Percentiles rank a stretch among this genome's conserved stretches.
phyloP scores from a whole-genome alignment of 1,139 yeast genomes.

The Kazachstania sp. region DNA sequence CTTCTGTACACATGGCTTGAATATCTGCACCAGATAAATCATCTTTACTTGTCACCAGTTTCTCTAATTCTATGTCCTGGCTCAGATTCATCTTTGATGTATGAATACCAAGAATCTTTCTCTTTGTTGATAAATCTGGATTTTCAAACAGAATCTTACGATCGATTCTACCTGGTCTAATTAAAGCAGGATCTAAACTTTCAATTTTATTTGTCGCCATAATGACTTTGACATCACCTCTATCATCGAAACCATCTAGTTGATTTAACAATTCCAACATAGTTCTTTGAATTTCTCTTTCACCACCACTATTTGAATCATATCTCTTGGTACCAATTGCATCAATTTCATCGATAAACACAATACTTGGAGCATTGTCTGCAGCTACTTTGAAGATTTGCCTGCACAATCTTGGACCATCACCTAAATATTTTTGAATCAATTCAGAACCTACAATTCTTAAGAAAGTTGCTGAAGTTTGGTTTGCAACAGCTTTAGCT shows the following conservation, averaged over 20 bases:
- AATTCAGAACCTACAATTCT: slow-evolving; percentile 96
- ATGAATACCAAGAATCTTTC: slow-evolving; percentile 87
- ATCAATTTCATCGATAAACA: slow-evolving; percentile 96
- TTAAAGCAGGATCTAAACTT: slow-evolving; percentile 91
- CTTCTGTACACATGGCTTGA: slow-evolving; percentile 97
- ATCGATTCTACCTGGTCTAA: slow-evolving; percentile 98
- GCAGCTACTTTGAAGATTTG: slow-evolving; percentile 96
- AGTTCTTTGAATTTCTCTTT: slow-evolving; percentile 95
- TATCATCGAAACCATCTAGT: slow-evolving; percentile 95
- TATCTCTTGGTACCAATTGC: slow-evolving; percentile 98
- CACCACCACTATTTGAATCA: slow-evolving; percentile 95
- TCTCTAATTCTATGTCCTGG: slow-evolving; percentile 82
- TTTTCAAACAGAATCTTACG: slow-evolving; percentile 93
- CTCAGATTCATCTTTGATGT: slow-evolving; percentile 91
- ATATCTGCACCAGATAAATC: slow-evolving; percentile 97
- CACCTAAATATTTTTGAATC: slow-evolving; percentile 95
- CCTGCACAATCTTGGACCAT: slow-evolving; percentile 91
- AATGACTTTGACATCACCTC: slow-evolving; percentile 96
- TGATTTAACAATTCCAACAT: slow-evolving; percentile 96
- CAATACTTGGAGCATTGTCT: slow-evolving; percentile 95
- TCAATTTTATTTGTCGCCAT: slow-evolving; percentile 99
- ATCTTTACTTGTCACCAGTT: slow-evolving; percentile 83
- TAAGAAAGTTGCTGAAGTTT: slow-evolving; percentile 90
- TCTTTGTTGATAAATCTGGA: slow-evolving; percentile 88
- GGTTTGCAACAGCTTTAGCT: slow-evolving; percentile 98